Conservation (phyloP, 345 rosid species). For the Geranium brycei region DNA sequence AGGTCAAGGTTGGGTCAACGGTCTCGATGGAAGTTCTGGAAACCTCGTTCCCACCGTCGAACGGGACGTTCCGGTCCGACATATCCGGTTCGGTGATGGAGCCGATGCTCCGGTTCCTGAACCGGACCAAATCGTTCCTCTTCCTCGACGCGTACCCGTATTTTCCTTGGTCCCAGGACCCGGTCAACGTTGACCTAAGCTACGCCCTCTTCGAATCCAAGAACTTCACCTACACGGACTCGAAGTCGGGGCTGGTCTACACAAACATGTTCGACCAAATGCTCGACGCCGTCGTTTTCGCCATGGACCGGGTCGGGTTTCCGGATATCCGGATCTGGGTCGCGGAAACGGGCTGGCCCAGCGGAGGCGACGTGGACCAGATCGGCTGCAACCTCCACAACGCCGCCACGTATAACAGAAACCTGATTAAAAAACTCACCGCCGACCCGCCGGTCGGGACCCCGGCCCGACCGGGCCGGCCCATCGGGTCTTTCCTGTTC, state of each 20-base stretch:
- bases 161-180: slow-evolving; percentile 61
- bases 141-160: slow-evolving; percentile 79
- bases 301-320: slow-evolving; percentile 64
- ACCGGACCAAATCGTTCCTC: slow-evolving; percentile 76
- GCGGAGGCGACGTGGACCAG: slow-evolving; percentile 72
- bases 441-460: slow-evolving; percentile 59
- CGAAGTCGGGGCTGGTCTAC: slow-evolving; percentile 50
- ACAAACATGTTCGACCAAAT: slow-evolving; percentile 82
- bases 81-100: slow-evolving; percentile 37
- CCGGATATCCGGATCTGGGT: slow-evolving; percentile 60
- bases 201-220: slow-evolving; percentile 52
- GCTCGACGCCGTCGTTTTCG: slow-evolving; percentile 67
- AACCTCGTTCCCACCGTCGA: slow-evolving; percentile 73
- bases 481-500: slow-evolving; percentile 42
- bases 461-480: slow-evolving; percentile 68
- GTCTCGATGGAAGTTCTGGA: slow-evolving; percentile 58
- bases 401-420: slow-evolving; percentile 84
- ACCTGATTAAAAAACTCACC: slow-evolving; percentile 43
- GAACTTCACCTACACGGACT: slow-evolving; percentile 51
- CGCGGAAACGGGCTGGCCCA: slow-evolving; percentile 99
- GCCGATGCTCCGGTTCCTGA: slow-evolving; percentile 73
- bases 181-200: slow-evolving; percentile 38
- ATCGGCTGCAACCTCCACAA: slow-evolving; percentile 76
- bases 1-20: slow-evolving; percentile 70
- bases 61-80: slow-evolving; percentile 64